Evolutionary conservation across 139 green algal genomes (phyloP).

Genomic region (Coccomyxa sp.): DNA sequence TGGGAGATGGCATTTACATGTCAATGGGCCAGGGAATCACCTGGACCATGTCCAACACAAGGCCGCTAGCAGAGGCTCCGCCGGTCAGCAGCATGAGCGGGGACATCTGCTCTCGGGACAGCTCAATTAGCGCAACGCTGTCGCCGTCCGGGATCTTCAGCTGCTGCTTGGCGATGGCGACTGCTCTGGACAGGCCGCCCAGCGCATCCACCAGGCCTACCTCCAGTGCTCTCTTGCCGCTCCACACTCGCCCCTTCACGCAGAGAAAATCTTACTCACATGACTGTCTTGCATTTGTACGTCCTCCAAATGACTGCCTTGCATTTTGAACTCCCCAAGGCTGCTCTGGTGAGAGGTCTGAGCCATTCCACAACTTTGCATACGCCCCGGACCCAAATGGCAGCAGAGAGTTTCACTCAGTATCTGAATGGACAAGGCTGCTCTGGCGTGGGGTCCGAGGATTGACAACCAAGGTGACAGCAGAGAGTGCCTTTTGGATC

Average conservation of each 20-base stretch:
- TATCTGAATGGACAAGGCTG: not conserved
- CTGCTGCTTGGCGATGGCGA: slow-evolving; percentile 74
- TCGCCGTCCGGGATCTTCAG: slow-evolving; percentile 48
- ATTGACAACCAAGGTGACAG: not conserved
- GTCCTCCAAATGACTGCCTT: not conserved
- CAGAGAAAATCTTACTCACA: not conserved
- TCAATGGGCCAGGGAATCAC: too few species aligned
- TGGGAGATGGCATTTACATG: too few species aligned
- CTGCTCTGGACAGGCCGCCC: slow-evolving; percentile 69
- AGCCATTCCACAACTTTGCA: not conserved
- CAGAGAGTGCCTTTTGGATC: not conserved
- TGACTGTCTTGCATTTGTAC: not conserved
- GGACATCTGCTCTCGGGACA: slow-evolving; percentile 35
- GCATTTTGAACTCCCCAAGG: not conserved
- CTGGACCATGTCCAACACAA: not conserved
- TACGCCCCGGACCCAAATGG: not conserved
- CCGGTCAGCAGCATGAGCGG: slow-evolving; percentile 35
- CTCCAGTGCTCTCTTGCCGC: slow-evolving; percentile 54
- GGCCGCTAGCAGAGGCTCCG: not conserved
- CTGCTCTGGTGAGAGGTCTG: not conserved
- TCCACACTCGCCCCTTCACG: slow-evolving; percentile 85
- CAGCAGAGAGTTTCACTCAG: not conserved
- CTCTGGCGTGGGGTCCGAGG: not conserved
- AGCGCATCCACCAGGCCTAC: slow-evolving; percentile 80
- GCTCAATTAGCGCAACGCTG: slow-evolving; percentile 41